phyloP scores from a whole-genome alignment of 2,329 filamentous ascomycete genomes.

The Canariomyces notabilis region DNA sequence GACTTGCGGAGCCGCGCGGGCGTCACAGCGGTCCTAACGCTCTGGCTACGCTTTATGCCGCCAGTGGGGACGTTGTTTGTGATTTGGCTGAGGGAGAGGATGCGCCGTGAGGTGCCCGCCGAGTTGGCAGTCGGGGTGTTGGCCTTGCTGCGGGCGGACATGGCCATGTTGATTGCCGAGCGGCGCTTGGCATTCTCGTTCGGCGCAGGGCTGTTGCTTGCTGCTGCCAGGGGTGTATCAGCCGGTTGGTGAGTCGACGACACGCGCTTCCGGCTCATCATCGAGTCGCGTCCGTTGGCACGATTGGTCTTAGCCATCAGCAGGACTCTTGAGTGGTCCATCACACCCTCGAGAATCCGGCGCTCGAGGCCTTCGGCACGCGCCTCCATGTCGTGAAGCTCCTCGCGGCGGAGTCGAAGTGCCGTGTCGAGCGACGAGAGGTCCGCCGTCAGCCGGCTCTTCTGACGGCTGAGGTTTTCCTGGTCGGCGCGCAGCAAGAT shows the following conservation, averaged over 20 bases:
- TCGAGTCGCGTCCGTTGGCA: slow-evolving; percentile 43
- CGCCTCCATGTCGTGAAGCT: slow-evolving; percentile 83
- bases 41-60: slow-evolving; percentile 71
- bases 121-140: slow-evolving; percentile 40
- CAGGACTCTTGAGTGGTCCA: slow-evolving; percentile 91
- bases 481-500: slow-evolving; percentile 60
- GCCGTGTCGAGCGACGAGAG: slow-evolving; percentile 89
- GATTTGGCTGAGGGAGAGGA: slow-evolving; percentile 87
- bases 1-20: slow-evolving; percentile 55
- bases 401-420: slow-evolving; percentile 80
- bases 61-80: slow-evolving; percentile 64
- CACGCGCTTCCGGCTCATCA: slow-evolving; percentile 58
- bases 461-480: slow-evolving; percentile 71
- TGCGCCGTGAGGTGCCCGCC: slow-evolving; percentile 64
- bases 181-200: slow-evolving; percentile 27
- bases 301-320: slow-evolving; percentile 63
- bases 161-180: slow-evolving; percentile 48
- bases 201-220: no score
- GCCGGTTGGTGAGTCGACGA: slow-evolving; percentile 35
- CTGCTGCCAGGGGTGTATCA: slow-evolving; percentile 20
- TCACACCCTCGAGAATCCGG: slow-evolving; percentile 88
- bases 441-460: slow-evolving; percentile 74
- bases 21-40: slow-evolving; percentile 58
- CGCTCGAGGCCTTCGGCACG: slow-evolving; percentile 86
- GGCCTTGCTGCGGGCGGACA: slow-evolving; percentile 47